Evolutionary conservation across 148 eudicot species (phyloP), one percentile per base, ranked within the genome.

Genomic region (Arctostaphylos glauca): DNA sequence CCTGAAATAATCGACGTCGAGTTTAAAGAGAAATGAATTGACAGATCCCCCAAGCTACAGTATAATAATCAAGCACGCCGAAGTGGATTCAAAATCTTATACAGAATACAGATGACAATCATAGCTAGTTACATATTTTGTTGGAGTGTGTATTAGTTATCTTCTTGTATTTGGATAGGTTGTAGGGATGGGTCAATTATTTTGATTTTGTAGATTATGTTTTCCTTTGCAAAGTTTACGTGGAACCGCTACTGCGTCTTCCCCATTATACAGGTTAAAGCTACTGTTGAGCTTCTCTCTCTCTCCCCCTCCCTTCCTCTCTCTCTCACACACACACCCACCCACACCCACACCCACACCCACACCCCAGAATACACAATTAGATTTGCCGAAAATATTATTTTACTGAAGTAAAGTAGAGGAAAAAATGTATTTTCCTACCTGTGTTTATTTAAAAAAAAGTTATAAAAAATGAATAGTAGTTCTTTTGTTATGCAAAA

Each of bases 1-100:
- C 93, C 91, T 38, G 93, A 95, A 9, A 88, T 95, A 62, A 95
- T 95, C 72, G 98, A 95, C 71, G 94, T 95, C 38, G 98, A 95
- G 78, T 94, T 88, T 76, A 98, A 95, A 82, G 98, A 94, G 81
- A 92, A 90, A 85, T 92, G 90, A 89, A 9, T 54, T 9, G 0
- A 62, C 19, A 59, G 18, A 19, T 14, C 31, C 12, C 53, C n/a
- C 93, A 89, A 74, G 56, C 78, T 74, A 2, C 43, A 48, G 52
- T n/a, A 46, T 14, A 9, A 48, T 48, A 31, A 43, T 71, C 50
- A 6, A 71, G n/a, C 43, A 10, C 10, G 14, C 53, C 3, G 81
- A 6, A 60, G 44, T 67, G n/a, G 50, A n/a, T 74, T 47, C 54
- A 19, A 19, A 5, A 9, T 74, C 5, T 25, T 46, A 59, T 47